Conservation (phyloP, 2,329 filamentous ascomycete genomes). For the Stachybotrys chartarum region DNA sequence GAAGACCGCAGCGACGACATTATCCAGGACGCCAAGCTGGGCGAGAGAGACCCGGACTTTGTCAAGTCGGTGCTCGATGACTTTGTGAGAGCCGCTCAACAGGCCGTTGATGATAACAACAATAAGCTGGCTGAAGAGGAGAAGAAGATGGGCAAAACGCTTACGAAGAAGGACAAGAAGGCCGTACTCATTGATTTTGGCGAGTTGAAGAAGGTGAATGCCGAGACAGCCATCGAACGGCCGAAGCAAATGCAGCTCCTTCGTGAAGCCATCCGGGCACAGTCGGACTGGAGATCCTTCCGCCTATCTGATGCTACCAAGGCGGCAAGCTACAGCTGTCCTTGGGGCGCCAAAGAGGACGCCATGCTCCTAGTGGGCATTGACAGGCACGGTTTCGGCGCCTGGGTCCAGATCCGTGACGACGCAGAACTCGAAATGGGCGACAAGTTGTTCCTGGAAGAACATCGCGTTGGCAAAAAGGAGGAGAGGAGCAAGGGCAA, state of each 20-base stretch:
- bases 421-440: constrained; percentile 77
- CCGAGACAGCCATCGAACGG: constrained; percentile 87
- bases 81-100: constrained; percentile 52
- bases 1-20: constrained; percentile 85
- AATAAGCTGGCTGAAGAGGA: constrained; percentile 73
- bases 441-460: constrained; percentile 93
- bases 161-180: constrained; percentile 97
- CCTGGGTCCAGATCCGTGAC: constrained; percentile 91
- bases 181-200: constrained; percentile 92
- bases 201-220: constrained; percentile 90
- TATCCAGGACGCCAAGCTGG: constrained; percentile 76
- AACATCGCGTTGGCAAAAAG: constrained; percentile 97
- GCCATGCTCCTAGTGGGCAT: constrained; percentile 96
- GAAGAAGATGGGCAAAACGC: constrained; percentile 69
- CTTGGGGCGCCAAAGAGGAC: constrained; percentile 90
- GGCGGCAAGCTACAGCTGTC: constrained; percentile 80
- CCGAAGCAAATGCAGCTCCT: constrained; percentile 84
- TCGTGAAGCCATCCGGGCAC: constrained; percentile 61
- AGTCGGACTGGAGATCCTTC: constrained; percentile 69
- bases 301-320: constrained; percentile 89
- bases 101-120: constrained; percentile 59
- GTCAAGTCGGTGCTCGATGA: constrained; percentile 70
- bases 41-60: constrained; percentile 74
- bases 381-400: constrained; percentile 86
- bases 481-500: constrained; percentile 78